Percentiles rank a stretch among this genome's conserved stretches.
These are phyloP conservation scores for Plenodomus biglobosus DNA, from an alignment of 2,329 filamentous ascomycete species.

Conservation along the genomic window DNA sequence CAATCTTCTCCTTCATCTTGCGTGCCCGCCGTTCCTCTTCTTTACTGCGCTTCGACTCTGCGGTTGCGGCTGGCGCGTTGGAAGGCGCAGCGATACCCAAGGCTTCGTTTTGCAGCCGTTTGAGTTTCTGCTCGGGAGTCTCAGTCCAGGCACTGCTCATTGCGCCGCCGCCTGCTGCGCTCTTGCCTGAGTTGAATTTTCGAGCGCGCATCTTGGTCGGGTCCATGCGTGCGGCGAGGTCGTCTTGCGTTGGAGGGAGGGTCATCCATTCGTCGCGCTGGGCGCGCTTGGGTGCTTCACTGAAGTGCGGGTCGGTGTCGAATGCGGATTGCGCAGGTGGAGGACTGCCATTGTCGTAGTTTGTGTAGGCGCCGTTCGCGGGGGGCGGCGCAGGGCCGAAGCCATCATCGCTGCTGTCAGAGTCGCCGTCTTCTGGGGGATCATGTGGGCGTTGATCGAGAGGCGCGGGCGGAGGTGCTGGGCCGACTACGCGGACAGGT, in stretches of 20 bases:
- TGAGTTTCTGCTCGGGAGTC: constrained; percentile 83
- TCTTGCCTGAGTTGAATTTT: constrained; percentile 75
- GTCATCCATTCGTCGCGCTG: constrained; percentile 72
- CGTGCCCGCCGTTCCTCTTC: constrained; percentile 51
- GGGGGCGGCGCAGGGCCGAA: constrained; percentile 51
- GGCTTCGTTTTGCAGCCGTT: constrained; percentile 77
- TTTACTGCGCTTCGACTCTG: constrained; percentile 39
- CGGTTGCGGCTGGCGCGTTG: constrained; percentile 22
- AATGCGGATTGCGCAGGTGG: constrained; percentile 31
- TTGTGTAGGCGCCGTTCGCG: constrained; percentile 15
- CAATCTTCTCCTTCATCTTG: constrained; percentile 59
- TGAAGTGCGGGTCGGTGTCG: constrained; percentile 35
- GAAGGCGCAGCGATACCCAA: constrained; percentile 65
- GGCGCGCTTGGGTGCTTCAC: constrained; percentile 47
- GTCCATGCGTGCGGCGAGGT: constrained; percentile 65
- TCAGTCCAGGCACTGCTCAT: constrained; percentile 80
- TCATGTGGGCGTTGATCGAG: constrained; percentile 50
- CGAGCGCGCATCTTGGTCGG: constrained; percentile 80
- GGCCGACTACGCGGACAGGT: constrained; percentile 52
- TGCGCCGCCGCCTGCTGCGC: constrained; percentile 52
- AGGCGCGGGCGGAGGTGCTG: constrained; percentile 55
- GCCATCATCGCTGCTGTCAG: constrained; percentile 46
- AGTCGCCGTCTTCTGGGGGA: constrained; percentile 41
- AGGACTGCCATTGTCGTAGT: constrained; percentile 12
- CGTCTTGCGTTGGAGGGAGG: constrained; percentile 53